A percentile compares a stretch with the other conserved stretches of the same genome.
phyloP scores from a whole-genome alignment of 1,284 basidiomycete species.

The Boletus sp. region DNA sequence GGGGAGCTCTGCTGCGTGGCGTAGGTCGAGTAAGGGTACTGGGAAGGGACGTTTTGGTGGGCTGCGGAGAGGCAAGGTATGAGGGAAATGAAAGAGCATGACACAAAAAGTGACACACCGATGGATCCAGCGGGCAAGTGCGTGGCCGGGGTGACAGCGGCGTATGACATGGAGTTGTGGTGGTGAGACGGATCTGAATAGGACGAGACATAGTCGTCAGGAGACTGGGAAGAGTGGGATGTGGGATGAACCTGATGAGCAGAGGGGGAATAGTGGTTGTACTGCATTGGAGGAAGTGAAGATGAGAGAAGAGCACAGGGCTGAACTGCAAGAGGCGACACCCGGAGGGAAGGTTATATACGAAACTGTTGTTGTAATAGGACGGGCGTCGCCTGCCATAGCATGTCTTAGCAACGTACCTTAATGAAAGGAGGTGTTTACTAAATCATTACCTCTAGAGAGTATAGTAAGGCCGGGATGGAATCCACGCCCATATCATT shows the following conservation, averaged over 20 bases:
- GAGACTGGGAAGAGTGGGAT: constrained; percentile 19
- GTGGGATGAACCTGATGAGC: constrained; percentile 17
- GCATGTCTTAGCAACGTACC: constrained; percentile 37
- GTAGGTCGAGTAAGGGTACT: constrained; percentile 24
- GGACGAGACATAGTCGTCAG: constrained; percentile 19
- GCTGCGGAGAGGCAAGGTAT: constrained; percentile 17
- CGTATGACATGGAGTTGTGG: constrained; percentile 25
- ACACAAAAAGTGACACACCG: constrained; percentile 19
- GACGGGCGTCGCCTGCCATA: constrained; percentile 35
- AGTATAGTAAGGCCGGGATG: constrained; percentile 33
- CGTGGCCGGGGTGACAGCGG: constrained; percentile 23
- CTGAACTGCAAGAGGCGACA: constrained; percentile 10
- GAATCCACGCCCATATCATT: constrained; percentile 32
- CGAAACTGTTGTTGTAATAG: constrained; percentile 32
- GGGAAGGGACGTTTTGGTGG: constrained; percentile 19
- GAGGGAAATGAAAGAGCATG: constrained; percentile 7
- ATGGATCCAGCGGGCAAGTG: constrained; percentile 23
- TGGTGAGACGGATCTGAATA: constrained; percentile 29
- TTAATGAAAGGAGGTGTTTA: constrained; percentile 36
- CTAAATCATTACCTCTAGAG: constrained; percentile 36
- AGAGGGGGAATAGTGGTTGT: constrained; percentile 26
- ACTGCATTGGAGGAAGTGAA: constrained; percentile 23
- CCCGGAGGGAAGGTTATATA: constrained; percentile 29
- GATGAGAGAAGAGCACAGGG: constrained; percentile 5
- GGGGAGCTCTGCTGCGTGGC: constrained; percentile 17